Conservation (phyloP, 345 rosid genomes). For the Eucalyptus rudis region DNA sequence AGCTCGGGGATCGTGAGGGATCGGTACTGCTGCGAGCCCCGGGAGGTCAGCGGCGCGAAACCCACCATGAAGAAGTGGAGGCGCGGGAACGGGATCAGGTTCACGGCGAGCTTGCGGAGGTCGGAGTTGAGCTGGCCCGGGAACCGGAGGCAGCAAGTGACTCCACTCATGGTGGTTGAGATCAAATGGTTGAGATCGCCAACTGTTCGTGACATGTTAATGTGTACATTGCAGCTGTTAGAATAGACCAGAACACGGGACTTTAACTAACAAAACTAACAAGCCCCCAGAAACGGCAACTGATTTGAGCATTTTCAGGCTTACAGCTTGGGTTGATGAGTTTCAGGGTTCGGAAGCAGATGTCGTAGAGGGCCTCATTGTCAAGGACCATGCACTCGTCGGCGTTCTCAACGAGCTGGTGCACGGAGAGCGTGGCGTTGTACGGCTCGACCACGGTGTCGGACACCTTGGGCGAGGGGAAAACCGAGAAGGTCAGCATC, state of each 20-base stretch:
- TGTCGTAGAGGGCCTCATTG: constrained; percentile 51
- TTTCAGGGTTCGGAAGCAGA: constrained; percentile 55
- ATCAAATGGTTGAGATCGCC: constrained; percentile 83
- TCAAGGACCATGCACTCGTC: constrained; percentile 62
- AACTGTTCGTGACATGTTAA: constrained; percentile 11
- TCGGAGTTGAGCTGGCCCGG: constrained; percentile 84
- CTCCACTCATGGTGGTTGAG: constrained; percentile 80
- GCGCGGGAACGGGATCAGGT: constrained; percentile 69
- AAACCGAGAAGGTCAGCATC: constrained; percentile 54
- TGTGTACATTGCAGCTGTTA: neutral
- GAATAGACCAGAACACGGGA: neutral
- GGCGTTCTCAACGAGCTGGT: constrained; percentile 53
- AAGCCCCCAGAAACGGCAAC: neutral
- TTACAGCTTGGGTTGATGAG: constrained; percentile 53
- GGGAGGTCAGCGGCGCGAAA: constrained; percentile 69
- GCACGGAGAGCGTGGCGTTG: constrained; percentile 50
- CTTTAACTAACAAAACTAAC: neutral
- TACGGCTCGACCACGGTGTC: constrained; percentile 60
- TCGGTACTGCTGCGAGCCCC: constrained; percentile 73
- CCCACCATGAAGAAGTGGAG: constrained; percentile 88
- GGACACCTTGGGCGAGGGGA: constrained; percentile 53
- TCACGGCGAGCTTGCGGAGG: constrained; percentile 72
- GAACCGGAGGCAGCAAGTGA: constrained; percentile 80
- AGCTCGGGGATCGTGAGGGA: constrained; percentile 77
- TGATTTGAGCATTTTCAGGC: neutral